Evolutionary conservation across 208 protist genomes (phyloP).

Genomic region (Trypanosoma boissoni): DNA sequence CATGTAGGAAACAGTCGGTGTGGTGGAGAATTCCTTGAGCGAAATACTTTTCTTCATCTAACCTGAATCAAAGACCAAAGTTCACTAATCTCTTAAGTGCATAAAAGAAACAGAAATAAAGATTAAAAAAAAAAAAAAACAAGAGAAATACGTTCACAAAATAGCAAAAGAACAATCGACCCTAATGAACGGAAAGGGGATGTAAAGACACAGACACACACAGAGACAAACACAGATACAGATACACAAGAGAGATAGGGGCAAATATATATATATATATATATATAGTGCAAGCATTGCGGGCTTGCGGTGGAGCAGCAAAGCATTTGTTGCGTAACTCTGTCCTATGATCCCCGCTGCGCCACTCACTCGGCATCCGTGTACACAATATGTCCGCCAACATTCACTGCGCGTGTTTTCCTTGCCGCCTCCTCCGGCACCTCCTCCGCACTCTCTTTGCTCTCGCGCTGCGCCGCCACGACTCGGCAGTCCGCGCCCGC

Average conservation of each 20-base stretch:
- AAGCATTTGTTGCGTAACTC: neutral
- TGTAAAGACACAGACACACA: too few species aligned
- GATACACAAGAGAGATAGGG: constrained; percentile 7
- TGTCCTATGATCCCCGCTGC: constrained; percentile 5
- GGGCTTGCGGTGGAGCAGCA: too few species aligned
- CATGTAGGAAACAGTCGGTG: constrained; percentile 89
- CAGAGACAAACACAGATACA: too few species aligned
- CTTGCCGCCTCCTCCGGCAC: constrained; percentile 23
- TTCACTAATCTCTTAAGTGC: neutral
- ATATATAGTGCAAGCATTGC: neutral
- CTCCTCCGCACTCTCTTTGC: constrained; percentile 5
- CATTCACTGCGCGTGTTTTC: constrained; percentile 39
- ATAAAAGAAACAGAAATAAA: neutral
- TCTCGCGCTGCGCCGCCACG: neutral
- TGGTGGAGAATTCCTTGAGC: constrained; percentile 89
- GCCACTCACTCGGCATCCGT: too few species aligned
- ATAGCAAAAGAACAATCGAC: too few species aligned
- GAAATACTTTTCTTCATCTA: constrained; percentile 88
- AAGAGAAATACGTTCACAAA: constrained; percentile 3
- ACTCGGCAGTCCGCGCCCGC: neutral
- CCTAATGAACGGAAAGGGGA: too few species aligned
- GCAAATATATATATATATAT: constrained; percentile 9
- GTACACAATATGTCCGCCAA: constrained; percentile 62
- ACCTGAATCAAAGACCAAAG: neutral
- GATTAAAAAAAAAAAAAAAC: constrained; percentile 5